Evolutionary conservation across 805 yeast genomes (phyloP), one percentile per base, ranked within the genome.

Genomic region (Candida sphagnicola): DNA sequence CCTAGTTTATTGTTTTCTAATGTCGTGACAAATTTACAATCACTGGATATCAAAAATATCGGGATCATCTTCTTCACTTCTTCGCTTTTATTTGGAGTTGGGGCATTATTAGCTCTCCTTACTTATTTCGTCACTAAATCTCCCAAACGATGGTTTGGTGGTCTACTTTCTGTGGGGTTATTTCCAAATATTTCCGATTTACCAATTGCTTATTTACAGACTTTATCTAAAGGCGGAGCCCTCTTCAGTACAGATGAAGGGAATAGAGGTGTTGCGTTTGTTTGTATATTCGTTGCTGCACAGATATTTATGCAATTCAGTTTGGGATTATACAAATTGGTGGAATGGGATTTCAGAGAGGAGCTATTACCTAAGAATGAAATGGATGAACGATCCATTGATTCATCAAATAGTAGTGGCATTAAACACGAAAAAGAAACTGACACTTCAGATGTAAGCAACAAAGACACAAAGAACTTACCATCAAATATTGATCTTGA

Each of bases 131-230:
- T 70, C 1, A 71, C 86, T 2, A 79, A 79, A 4, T 75, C 78
- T 4, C 95, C 95, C 3, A 74, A 72, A 42, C 61, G 74, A 28
- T 87, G 95, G 91, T 62, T 73, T 18, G 93, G 95, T 38, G 95
- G 95, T 0, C 54, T 82, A 14, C 44, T 83, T 5, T 72, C 82
- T 19, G 87, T 85, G 8, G 88, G 91, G 0, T 65, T 84, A 21
- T 77, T 86, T 52, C 90, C 89, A 31, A 87, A 87, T 53, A 78
- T 83, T 31, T 77, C 89, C 12, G 95, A 87, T 61, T 67, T 87
- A 40, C 95, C 96, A 0, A 84, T 87, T 48, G 95, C 95, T 0
- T 88, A 87, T 48, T 57, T 81, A 26, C 87, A 82, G 51, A 82
- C 91, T 2, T 62, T 87, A 52, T 81, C 85, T 18, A 71, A 76